Base-by-base conservation (phyloP, 352 stramenopile genomes). In the Globisporangium polare region DNA sequence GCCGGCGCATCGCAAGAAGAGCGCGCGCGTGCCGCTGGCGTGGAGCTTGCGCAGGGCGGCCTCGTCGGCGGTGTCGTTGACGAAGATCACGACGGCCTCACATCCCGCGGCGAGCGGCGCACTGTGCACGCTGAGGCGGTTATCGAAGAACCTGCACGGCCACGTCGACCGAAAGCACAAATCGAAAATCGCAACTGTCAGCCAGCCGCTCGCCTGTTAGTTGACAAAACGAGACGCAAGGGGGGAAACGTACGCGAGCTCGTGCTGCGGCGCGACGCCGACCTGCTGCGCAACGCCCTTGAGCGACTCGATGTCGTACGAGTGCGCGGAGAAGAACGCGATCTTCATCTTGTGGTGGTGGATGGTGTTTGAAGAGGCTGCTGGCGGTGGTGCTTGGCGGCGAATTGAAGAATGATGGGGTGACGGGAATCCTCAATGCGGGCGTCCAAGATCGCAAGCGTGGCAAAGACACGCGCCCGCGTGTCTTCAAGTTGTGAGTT, bases 1-100 rank as follows among this genome's bases (percentile, higher is more conserved):
- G 51, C 87, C 87, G 2, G 85, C 83, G 53, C 87, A 94, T 42
- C 87, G 82, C 53, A 96, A 71, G 50, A 93, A 88, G 5, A 96
- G 65, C 41, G 82, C 80, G 41, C 75, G 73, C 9, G 85, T 88
- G 31, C 80, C 77, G 35, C 68, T 63, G 1, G 71, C 62, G 41
- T 80, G 53, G 22, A 93, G 63, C 63, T 78, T 74, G 56, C 82
- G 77, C 7, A 95, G 71, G 26, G 77, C 70, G 3, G 66, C 71
- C 18, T 69, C 78, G 57, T 94, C 73, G 4, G 86, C 85, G 6
- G 74, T 76, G 66, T 96, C 88, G 62, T 95, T 96, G 47, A 96
- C 88, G 63, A 95, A 96, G 55, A 94, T 87, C 39, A 86, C 78
- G 27, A 89, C 80, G 43, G 49, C 80, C 47, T 93, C 82, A 49